Evolutionary conservation across 1,139 yeast genomes (phyloP), one percentile per base, ranked within the genome.

Genomic region (Zygoascus meyerae): DNA sequence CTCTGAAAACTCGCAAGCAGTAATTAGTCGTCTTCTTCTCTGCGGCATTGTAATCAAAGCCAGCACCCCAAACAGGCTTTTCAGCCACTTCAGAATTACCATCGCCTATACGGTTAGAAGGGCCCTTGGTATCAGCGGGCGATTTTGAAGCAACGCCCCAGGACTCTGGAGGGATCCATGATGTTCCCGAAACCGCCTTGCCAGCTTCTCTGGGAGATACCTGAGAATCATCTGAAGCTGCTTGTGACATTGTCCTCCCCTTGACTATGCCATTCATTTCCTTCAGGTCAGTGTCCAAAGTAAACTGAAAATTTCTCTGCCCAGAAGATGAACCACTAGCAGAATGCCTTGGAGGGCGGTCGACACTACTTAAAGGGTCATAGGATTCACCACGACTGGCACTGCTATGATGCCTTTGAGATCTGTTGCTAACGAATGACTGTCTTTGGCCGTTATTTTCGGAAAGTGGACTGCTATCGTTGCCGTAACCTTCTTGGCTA

Each of bases 121-220:
- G 47, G 47, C 50, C 42, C 39, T 45, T 49, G 21, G 45, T 51
- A 42, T 41, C 50, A 41, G 50, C 52, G 39, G 49, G 26, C n/a
- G 44, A 33, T 16, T 42, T 44, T 34, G 33, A 11, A 48, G 39
- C 32, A 2, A 83, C 86, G 54, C 82, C 90, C 92, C 92, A 83
- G 59, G 84, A 78, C 58, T 83, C 90, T 0, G 92, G 92, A 1
- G 92, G 85, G 33, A 71, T 72, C 92, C 92, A 79, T 8, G 43
- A 50, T 41, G 36, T 28, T 36, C 42, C 45, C 48, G 48, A 35
- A 32, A 43, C 42, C 42, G 47, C 5, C 48, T 32, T 54, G 49
- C 38, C 41, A 50, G 44, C 37, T 52, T 21, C 26, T 21, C 44
- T 18, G 39, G 30, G 43, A 37, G 43, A 30, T 38, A 34, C 41